Percentiles rank a stretch among this genome's conserved stretches.
Evolutionary conservation across 1,139 yeast species (phyloP).

Genomic region (Candida mesenterica): DNA sequence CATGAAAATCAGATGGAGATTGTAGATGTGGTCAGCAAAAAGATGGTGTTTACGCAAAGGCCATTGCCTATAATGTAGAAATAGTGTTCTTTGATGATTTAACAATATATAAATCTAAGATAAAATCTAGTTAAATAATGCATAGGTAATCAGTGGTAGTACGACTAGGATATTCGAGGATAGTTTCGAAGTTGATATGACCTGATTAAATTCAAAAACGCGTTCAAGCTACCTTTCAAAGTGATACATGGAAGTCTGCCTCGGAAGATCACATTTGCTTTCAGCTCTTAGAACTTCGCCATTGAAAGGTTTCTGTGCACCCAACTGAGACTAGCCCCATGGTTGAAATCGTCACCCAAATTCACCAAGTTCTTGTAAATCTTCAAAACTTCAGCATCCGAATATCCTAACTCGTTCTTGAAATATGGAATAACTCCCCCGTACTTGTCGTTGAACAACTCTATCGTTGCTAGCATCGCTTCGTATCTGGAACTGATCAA

Average conservation of each 20-base stretch:
- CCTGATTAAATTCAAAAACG: too few species aligned
- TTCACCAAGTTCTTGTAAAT: constrained; percentile 48
- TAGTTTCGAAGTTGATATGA: too few species aligned
- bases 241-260: too few species aligned
- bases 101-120: too few species aligned
- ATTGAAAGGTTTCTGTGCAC: constrained; percentile 18
- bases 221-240: too few species aligned
- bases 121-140: not conserved
- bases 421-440: constrained; percentile 59
- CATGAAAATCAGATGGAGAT: constrained; percentile 35
- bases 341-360: constrained; percentile 21
- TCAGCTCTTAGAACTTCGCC: constrained; percentile 14
- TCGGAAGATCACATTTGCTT: too few species aligned
- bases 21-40: constrained; percentile 57
- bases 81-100: too few species aligned
- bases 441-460: constrained; percentile 45
- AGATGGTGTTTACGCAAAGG: constrained; percentile 59
- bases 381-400: constrained; percentile 45
- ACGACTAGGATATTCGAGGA: too few species aligned
- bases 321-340: constrained; percentile 21
- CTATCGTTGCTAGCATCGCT: constrained; percentile 67
- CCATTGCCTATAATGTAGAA: constrained; percentile 74
- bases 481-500: constrained; percentile 68
- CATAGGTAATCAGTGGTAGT: too few species aligned
- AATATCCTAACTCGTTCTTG: constrained; percentile 44